Evolutionary conservation across 768 basidiomycete genomes (phyloP).

Genomic region (Pisolithus tinctorius): DNA sequence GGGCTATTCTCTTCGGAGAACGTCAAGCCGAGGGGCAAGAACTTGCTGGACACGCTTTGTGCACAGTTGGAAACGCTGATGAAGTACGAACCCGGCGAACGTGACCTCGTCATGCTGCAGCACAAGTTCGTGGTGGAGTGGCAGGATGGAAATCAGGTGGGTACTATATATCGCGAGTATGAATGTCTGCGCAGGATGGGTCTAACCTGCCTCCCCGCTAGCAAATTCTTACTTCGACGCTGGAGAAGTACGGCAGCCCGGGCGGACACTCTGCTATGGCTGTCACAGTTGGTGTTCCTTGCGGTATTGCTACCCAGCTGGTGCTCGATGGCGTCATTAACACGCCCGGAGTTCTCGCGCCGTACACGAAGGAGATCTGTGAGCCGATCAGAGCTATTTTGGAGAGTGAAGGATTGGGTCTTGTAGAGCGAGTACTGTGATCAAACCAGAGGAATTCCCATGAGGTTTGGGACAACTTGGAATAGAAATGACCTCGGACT

Average conservation of each 20-base stretch:
- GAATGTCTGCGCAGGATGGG: neutral
- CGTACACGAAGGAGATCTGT: constrained; percentile 82
- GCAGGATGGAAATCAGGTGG: constrained; percentile 69
- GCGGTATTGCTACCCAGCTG: constrained; percentile 89
- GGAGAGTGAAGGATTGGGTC: constrained; percentile 69
- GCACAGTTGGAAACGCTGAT: constrained; percentile 85
- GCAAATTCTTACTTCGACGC: constrained; percentile 86
- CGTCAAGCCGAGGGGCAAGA: constrained; percentile 56
- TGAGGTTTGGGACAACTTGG: neutral
- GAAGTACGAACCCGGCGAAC: constrained; percentile 85
- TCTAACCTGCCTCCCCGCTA: constrained; percentile 18
- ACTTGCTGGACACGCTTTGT: constrained; percentile 92
- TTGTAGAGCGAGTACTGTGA: constrained; percentile 63
- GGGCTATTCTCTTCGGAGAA: constrained; percentile 78
- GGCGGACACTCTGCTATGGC: constrained; percentile 88
- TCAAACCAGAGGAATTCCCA: constrained; percentile 3
- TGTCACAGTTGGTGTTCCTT: constrained; percentile 83
- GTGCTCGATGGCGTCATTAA: constrained; percentile 81
- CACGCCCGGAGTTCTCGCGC: constrained; percentile 74
- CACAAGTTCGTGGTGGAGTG: constrained; percentile 95
- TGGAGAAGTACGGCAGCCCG: constrained; percentile 82
- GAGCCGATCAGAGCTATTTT: constrained; percentile 61
- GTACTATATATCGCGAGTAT: constrained; percentile 9
- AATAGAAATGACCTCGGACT: neutral
- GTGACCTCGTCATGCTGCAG: constrained; percentile 96